Base-by-base conservation (phyloP, 371 early-diverging fungal genomes). In the Mortierella sp. region DNA sequence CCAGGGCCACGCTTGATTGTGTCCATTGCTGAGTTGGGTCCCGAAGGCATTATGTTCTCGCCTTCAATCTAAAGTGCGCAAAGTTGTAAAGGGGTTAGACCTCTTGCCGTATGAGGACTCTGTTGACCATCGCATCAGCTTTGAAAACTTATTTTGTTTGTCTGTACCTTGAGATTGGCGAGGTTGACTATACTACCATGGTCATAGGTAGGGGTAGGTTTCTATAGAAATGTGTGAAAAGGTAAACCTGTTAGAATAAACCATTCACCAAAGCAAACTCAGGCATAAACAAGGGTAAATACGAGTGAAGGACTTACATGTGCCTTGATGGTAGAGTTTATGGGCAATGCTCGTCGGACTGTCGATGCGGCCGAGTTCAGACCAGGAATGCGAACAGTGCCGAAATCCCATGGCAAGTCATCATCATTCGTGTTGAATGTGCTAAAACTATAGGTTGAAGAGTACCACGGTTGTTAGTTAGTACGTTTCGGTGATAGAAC, bases 341-440 rank as follows among this genome's bases (percentile, higher is more conserved):
- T 16, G 14, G 26, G 41, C 14, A 76, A 70, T 13, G 58, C 67
- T 48, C 79, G 47, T 34, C 84, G 68, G 24, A 83, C 73, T 19
- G 84, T 83, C 4, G 79, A 78, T 4, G 73, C 48, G 1, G 67
- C 66, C 4, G 84, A 83, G 5, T 70, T 52, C 43, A 79, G 47
- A 1, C 84, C 79, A 19, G 76, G 70, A 29, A 78, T 70, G 22
- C 88, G 87, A 22, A 92, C 86, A 11, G 93, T 92, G 13, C 88
- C 88, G 71, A 91, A 91, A 50, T 91, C 91, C 91, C 91, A 91
- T 2, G 84, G 84, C 65, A 78, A 37, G 16, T 85, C 79, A 70
- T 88, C 90, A 39, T 86, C 87, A 44, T 87, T 85, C 2, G 85
- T 86, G 29, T 71, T 73, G 52, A 86, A 87, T 31, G 76, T 85